Conservation (phyloP, 805 yeast species). For the Yamadazyma nakazawae region DNA sequence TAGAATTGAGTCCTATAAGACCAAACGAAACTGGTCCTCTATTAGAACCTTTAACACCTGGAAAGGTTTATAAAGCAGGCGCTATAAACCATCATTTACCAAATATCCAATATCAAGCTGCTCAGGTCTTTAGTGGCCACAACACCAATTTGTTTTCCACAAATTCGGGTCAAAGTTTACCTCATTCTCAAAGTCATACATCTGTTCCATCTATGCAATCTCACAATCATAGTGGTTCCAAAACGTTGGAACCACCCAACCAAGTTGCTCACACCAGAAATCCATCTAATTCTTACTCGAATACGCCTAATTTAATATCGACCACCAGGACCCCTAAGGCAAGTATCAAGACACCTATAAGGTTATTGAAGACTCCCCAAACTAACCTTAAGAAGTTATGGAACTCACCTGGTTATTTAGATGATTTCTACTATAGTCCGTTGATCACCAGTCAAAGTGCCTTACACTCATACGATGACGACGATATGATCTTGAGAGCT, state of each 20-base stretch:
- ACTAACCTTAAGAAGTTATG: conserved; percentile 50
- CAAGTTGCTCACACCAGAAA: conserved; percentile 8
- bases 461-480: conserved; percentile 42
- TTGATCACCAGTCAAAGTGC: conserved; percentile 17
- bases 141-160: conserved; percentile 4
- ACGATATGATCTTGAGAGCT: conserved; percentile 42
- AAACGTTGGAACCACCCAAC: conserved; percentile 3
- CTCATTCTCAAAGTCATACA: conserved; percentile 1
- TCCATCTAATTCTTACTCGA: conserved; percentile 6
- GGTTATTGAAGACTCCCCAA: conserved; percentile 37
- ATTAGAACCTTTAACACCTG: conserved; percentile 63
- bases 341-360: conserved; percentile 32
- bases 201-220: neutral
- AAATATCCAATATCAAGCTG: conserved; percentile 10
- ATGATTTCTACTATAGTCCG: conserved; percentile 60
- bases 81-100: conserved; percentile 15
- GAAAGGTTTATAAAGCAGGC: conserved; percentile 17
- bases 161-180: neutral
- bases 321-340: conserved; percentile 32
- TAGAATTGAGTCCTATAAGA: conserved; percentile 60
- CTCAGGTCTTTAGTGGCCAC: conserved; percentile 2
- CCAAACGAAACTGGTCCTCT: conserved; percentile 61
- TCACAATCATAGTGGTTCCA: neutral
- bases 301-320: neutral
- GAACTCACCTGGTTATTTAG: conserved; percentile 65